phyloP scores from a whole-genome alignment of 176 grass and related monocot species.

The Chloris gayana region DNA sequence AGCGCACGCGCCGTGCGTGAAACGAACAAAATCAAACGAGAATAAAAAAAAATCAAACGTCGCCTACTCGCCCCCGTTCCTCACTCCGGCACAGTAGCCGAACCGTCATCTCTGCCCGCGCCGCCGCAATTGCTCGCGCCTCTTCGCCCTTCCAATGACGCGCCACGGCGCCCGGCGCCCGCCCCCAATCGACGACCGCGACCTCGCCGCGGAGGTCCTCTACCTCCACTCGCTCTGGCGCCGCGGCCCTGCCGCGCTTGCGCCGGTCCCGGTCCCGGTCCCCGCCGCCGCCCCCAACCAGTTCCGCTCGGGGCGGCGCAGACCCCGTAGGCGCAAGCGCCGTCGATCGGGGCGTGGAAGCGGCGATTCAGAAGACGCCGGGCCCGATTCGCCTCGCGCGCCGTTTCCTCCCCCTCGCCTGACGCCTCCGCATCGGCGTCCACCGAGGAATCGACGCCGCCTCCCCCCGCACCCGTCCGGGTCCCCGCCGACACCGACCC shows the following conservation, averaged over 20 bases:
- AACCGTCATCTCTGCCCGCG: background rate
- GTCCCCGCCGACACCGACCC: background rate
- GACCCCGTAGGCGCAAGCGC: background rate
- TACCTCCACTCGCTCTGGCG: conserved; percentile 79
- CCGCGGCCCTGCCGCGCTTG: conserved; percentile 26
- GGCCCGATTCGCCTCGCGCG: conserved; percentile 16
- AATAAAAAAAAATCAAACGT: no score
- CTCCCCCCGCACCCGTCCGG: background rate
- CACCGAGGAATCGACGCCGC: background rate
- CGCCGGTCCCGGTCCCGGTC: background rate
- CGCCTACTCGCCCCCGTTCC: no score
- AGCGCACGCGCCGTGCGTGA: no score
- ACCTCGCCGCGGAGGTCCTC: background rate
- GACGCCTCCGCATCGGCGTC: background rate
- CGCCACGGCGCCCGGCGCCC: background rate
- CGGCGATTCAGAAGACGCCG: background rate
- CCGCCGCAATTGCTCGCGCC: background rate
- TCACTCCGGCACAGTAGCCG: no score
- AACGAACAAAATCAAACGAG: no score
- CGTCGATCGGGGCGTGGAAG: background rate
- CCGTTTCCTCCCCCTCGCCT: conserved; percentile 15
- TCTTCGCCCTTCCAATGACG: background rate
- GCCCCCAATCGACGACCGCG: background rate
- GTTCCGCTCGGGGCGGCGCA: background rate
- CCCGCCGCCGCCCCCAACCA: background rate